Conservation (phyloP, 805 yeast genomes). For the Metschnikowia borealis region DNA sequence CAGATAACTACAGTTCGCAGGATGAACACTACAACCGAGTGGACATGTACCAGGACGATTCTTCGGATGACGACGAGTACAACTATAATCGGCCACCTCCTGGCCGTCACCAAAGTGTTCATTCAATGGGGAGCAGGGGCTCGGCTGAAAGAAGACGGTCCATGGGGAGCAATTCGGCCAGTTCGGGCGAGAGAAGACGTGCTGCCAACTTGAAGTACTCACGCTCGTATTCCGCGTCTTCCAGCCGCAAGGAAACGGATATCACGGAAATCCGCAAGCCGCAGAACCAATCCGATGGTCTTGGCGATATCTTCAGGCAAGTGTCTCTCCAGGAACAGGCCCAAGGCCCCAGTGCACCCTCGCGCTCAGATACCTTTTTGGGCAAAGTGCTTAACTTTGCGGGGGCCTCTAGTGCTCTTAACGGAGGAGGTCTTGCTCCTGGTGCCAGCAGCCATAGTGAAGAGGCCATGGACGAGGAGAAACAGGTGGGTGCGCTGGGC, state of each 20-base stretch:
- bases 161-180: neutral
- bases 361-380: conserved; percentile 35
- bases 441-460: conserved; percentile 29
- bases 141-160: neutral
- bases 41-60: conserved; percentile 14
- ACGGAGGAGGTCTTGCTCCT: conserved; percentile 43
- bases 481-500: conserved; percentile 15
- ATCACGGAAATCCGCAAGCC: conserved; percentile 13
- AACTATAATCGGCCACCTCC: neutral
- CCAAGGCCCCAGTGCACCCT: conserved; percentile 14
- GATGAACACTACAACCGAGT: conserved; percentile 5
- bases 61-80: conserved; percentile 18
- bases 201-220: neutral
- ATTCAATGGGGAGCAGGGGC: neutral
- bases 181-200: neutral
- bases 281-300: conserved; percentile 6
- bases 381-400: conserved; percentile 32
- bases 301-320: conserved; percentile 28
- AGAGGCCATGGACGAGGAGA: conserved; percentile 22
- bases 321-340: conserved; percentile 34
- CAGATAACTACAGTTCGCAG: conserved; percentile 5
- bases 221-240: neutral
- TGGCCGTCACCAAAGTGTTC: neutral
- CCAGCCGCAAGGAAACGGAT: conserved; percentile 10
- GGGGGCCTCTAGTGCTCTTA: conserved; percentile 22